Evolutionary conservation across 768 basidiomycete species (phyloP).

Genomic region (Rhodotorula sphaerocarpa): DNA sequence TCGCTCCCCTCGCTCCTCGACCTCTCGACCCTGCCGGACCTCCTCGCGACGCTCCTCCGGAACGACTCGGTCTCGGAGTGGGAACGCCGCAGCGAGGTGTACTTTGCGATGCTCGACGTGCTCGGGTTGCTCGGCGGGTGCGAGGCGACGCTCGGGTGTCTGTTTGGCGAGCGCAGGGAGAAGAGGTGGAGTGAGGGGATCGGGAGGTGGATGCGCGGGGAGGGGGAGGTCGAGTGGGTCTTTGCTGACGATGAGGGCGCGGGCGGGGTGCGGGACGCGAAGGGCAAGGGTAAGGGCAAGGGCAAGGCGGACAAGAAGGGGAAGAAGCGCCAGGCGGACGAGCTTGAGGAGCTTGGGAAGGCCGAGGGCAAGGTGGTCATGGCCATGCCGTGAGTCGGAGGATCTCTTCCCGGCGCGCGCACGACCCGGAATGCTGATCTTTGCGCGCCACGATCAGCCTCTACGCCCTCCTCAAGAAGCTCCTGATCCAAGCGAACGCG

Average conservation of each 20-base stretch:
- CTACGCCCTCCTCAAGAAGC: constrained; percentile 52
- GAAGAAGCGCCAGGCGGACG: constrained; percentile 32
- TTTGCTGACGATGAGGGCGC: background rate
- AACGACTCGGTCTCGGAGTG: constrained; percentile 56
- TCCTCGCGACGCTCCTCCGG: constrained; percentile 45
- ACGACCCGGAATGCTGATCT: too few relatives aligned
- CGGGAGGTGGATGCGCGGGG: constrained; percentile 51
- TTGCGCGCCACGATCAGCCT: background rate
- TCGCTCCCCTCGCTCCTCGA: constrained; percentile 6
- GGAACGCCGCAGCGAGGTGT: constrained; percentile 49
- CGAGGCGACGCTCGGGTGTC: constrained; percentile 50
- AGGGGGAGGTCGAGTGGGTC: constrained; percentile 48
- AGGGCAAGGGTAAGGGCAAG: constrained; percentile 28
- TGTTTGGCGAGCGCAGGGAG: constrained; percentile 48
- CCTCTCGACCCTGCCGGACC: constrained; percentile 6
- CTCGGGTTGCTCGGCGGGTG: constrained; percentile 52
- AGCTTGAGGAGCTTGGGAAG: too few relatives aligned
- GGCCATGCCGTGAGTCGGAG: background rate
- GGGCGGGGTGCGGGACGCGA: too few relatives aligned
- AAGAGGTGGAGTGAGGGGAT: constrained; percentile 47
- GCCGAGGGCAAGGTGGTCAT: constrained; percentile 29
- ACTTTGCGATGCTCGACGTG: constrained; percentile 51
- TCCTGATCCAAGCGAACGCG: constrained; percentile 51
- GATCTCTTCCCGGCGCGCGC: background rate
- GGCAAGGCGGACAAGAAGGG: constrained; percentile 17